A percentile compares a stretch with the other conserved stretches of the same genome.
Conservation (phyloP, 192 early-diverging fungal genomes). For the Coemansia sp. region DNA sequence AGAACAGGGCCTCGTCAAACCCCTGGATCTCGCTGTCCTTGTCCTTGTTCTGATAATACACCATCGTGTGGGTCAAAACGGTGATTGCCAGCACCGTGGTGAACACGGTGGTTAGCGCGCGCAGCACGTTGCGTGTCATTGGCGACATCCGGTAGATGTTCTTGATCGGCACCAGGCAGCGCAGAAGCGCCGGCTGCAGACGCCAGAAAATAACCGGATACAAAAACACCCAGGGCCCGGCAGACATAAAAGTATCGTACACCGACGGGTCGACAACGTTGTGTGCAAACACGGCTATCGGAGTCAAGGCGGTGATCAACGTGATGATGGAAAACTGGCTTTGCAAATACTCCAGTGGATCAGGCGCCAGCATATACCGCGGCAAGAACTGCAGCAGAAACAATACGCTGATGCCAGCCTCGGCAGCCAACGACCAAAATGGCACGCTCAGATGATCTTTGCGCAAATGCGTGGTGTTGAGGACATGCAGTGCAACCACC, state of each 20-base stretch:
- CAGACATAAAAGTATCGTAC: slow-evolving; percentile 63
- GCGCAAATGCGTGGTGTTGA: slow-evolving; percentile 56
- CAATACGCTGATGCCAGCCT: slow-evolving; percentile 50
- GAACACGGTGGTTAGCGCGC: slow-evolving; percentile 63
- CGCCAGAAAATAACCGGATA: slow-evolving; percentile 72
- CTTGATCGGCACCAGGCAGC: slow-evolving; percentile 65
- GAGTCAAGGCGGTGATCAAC: slow-evolving; percentile 60
- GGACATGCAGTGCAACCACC: slow-evolving; percentile 57
- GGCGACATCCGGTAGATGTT: slow-evolving; percentile 60
- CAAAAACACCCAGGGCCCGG: slow-evolving; percentile 54
- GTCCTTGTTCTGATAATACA: slow-evolving; percentile 62
- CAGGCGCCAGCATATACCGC: slow-evolving; percentile 61
- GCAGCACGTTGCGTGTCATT: slow-evolving; percentile 66
- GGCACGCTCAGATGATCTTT: slow-evolving; percentile 51
- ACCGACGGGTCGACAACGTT: slow-evolving; percentile 41
- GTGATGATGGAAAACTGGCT: slow-evolving; percentile 60
- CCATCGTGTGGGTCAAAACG: slow-evolving; percentile 67
- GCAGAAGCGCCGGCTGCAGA: slow-evolving; percentile 62
- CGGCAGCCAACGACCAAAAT: slow-evolving; percentile 36
- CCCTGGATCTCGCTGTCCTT: slow-evolving; percentile 48
- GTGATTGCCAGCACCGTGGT: slow-evolving; percentile 72
- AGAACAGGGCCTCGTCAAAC: slow-evolving; percentile 64
- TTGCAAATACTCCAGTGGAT: slow-evolving; percentile 52
- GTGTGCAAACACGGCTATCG: slow-evolving; percentile 51
- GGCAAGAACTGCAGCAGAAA: slow-evolving; percentile 65